A percentile compares a stretch with the other conserved stretches of the same genome.
phyloP scores from a whole-genome alignment of 1,139 yeast genomes.

The Chernovozyma aurita region DNA sequence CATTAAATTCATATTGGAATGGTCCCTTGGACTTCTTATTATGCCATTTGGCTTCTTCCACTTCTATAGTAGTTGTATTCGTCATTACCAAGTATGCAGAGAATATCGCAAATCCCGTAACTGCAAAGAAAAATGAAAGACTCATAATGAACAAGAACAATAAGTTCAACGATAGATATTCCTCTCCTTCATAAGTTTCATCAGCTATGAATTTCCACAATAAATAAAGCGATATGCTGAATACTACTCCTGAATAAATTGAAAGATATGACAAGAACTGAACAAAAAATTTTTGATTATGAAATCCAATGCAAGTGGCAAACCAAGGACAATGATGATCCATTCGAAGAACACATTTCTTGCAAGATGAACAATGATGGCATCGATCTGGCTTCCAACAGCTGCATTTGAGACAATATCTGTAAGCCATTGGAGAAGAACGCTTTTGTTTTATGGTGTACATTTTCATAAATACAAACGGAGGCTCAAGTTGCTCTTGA shows the following conservation, averaged over 20 bases:
- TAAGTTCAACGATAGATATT: slow-evolving; percentile 53
- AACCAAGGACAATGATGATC: slow-evolving; percentile 99
- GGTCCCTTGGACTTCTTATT: slow-evolving; percentile 15
- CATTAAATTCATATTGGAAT: slow-evolving; percentile 30
- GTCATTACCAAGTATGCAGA: slow-evolving; percentile 54
- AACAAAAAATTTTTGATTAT: slow-evolving; percentile 72
- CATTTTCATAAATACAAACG: slow-evolving; percentile 13
- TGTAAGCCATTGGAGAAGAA: slow-evolving; percentile 6
- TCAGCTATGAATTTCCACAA: slow-evolving; percentile 49
- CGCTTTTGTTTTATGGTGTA: slow-evolving; percentile 13
- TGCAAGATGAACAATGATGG: slow-evolving; percentile 81
- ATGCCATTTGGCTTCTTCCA: slow-evolving; percentile 50
- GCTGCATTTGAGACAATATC: slow-evolving; percentile 46
- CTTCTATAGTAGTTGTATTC: slow-evolving; percentile 81
- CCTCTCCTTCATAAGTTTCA: slow-evolving; percentile 29
- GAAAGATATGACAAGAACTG: slow-evolving; percentile 66
- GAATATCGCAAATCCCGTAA: slow-evolving; percentile 55
- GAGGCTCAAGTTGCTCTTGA: slow-evolving; percentile 11
- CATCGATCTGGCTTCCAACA: slow-evolving; percentile 94
- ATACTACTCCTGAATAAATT: slow-evolving; percentile 40
- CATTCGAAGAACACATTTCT: slow-evolving; percentile 68
- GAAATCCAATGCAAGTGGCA: slow-evolving; percentile 58
- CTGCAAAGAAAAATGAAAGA: slow-evolving; percentile 59
- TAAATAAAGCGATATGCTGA: slow-evolving; percentile 32
- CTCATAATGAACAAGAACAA: slow-evolving; percentile 58